These are phyloP conservation scores for Kwoniella shandongensis DNA, from an alignment of 768 basidiomycete genomes.

Conservation along the genomic window DNA sequence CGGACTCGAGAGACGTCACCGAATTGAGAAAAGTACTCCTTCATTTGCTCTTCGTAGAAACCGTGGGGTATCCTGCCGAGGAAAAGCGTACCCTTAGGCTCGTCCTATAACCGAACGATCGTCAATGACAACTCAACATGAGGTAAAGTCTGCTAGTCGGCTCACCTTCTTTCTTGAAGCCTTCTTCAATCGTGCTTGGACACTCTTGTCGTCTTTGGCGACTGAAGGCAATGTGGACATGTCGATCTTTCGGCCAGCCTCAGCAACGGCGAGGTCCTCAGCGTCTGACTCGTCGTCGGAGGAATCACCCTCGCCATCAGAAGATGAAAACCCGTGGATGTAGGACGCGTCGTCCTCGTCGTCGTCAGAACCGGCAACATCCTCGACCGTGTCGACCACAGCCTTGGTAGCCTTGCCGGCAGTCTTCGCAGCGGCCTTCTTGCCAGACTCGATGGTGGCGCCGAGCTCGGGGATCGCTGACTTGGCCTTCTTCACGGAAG, in stretches of 20 bases:
- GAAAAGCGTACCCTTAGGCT: conserved; percentile 79
- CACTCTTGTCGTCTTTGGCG: conserved; percentile 79
- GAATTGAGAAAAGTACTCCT: conserved; percentile 91
- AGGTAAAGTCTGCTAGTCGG: too few relatives aligned
- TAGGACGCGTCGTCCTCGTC: conserved; percentile 52
- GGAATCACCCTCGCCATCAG: conserved; percentile 57
- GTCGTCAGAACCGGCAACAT: conserved; percentile 25
- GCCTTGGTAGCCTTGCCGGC: conserved; percentile 25
- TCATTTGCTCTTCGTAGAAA: conserved; percentile 93
- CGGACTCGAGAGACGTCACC: conserved; percentile 84
- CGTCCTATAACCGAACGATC: conserved; percentile 54
- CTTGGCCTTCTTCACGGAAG: conserved; percentile 24
- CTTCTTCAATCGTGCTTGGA: conserved; percentile 63
- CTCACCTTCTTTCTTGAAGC: conserved; percentile 68
- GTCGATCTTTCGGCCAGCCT: conserved; percentile 58
- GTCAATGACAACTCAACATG: too few relatives aligned
- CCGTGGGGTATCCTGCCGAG: conserved; percentile 92
- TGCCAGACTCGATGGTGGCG: conserved; percentile 14
- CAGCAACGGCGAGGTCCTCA: conserved; percentile 57
- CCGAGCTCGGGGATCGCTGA: conserved; percentile 8
- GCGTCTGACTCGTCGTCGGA: conserved; percentile 65
- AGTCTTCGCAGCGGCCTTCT: conserved; percentile 31
- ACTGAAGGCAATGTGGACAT: conserved; percentile 75
- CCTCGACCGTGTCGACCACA: conserved; percentile 27
- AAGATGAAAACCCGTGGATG: conserved; percentile 62